Base-by-base conservation (phyloP, 2,329 filamentous ascomycete genomes). In the Fusarium sp. region DNA sequence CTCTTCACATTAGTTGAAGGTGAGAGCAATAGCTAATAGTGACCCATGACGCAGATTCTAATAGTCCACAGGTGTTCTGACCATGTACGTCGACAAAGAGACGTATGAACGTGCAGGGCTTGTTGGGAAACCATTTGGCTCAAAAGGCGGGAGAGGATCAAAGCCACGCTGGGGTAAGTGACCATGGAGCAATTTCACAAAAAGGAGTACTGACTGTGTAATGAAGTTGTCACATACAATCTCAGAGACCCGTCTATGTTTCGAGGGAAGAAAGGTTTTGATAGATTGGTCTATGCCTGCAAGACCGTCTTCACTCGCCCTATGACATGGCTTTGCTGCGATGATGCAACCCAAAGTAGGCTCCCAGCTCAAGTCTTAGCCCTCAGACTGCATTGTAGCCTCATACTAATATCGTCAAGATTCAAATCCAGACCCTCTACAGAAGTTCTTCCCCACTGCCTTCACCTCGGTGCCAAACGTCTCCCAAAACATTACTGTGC, bases 41-140 rank as follows among this genome's bases (percentile, higher is more conserved):
- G 7, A 10, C 13, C 6, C 28, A 25, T 38, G 39, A 13, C 31
- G 11, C 31, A 46, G 25, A 6, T 43, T 13, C 53, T 72, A 8
- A 52, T 24, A 5, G 1, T 42, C 7, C 3, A 6, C 3, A 91
- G 92, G 92, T 0, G 78, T 85, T 1, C 80, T 99, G 31, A 86
- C 83, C 5, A 82, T 99, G 68, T 90, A 92, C 68, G 81, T 98
- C 25, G 90, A 92, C 63, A 92, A 89, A 67, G 88, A 93, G 50
- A 88, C 86, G 1, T 97, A 93, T 75, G 93, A 98, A 75, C 85
- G 89, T 43, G 88, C 90, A 42, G 95, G 95, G 0, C 80, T 99
- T 1, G 85, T 88, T 1, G 94, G 94, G 1, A 88, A 87, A 63
- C 84, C 90, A 15, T 79, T 86, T 53, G 85, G 84, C 3, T 76